These are phyloP conservation scores for Aspergillus fumigatus DNA, from an alignment of 2,329 filamentous ascomycete species.

Conservation along the genomic window DNA sequence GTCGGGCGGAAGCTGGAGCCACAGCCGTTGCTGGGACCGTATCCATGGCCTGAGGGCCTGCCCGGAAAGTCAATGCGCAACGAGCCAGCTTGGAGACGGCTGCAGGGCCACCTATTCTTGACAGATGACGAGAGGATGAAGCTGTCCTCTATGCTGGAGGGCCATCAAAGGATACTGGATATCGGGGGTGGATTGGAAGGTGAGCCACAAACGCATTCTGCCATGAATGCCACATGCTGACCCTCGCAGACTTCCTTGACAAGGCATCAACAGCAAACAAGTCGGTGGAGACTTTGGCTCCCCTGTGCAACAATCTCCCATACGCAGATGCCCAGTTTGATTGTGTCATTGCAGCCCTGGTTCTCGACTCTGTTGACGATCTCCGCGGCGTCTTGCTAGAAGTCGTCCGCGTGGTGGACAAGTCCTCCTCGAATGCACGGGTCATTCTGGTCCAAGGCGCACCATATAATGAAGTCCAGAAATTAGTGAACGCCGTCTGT, in stretches of 20 bases:
- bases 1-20: background rate
- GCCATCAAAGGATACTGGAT: background rate
- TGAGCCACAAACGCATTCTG: background rate
- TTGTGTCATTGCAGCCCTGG: background rate
- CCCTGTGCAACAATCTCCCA: background rate
- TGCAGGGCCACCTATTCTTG: background rate
- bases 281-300: background rate
- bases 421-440: background rate
- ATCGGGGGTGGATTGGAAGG: background rate
- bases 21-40: background rate
- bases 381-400: background rate
- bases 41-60: background rate
- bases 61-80: background rate
- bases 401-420: background rate
- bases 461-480: constrained; percentile 2
- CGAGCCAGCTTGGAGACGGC: background rate
- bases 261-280: background rate
- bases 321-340: background rate
- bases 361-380: background rate
- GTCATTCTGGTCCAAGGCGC: constrained; percentile 4
- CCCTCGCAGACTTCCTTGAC: background rate
- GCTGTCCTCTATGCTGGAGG: background rate
- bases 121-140: background rate
- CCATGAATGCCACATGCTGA: background rate
- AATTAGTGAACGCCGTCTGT: background rate